These are phyloP conservation scores for Trypanosoma scelopori DNA, from an alignment of 208 protist genomes.

Conservation along the genomic window DNA sequence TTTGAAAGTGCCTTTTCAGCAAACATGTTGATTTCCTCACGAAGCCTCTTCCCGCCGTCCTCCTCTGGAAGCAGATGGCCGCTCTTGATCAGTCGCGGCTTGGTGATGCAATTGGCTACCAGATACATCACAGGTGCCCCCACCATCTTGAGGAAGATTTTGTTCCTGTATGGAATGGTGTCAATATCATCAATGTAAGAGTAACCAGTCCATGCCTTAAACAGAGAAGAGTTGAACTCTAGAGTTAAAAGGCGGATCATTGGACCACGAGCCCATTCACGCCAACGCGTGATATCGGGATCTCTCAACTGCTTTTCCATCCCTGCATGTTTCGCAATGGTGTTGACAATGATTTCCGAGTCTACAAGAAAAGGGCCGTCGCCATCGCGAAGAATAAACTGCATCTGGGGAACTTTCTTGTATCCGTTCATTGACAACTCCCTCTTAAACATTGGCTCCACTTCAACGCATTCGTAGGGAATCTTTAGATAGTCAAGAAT, in stretches of 20 bases:
- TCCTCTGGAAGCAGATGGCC: conserved; percentile 63
- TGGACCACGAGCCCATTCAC: conserved; percentile 75
- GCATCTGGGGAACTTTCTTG: conserved; percentile 91
- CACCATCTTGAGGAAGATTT: conserved; percentile 88
- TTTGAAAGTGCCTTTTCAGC: conserved; percentile 57
- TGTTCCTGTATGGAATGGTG: conserved; percentile 85
- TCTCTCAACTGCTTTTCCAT: conserved; percentile 61
- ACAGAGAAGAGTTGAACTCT: conserved; percentile 79
- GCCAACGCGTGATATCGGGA: conserved; percentile 71
- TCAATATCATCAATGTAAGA: conserved; percentile 89
- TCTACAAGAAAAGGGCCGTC: conserved; percentile 75
- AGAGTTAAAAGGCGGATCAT: conserved; percentile 84
- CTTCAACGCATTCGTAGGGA: conserved; percentile 77
- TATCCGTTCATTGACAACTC: conserved; percentile 70
- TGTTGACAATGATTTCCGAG: conserved; percentile 80
- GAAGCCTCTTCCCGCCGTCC: conserved; percentile 51
- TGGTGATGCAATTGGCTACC: conserved; percentile 70
- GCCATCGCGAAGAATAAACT: conserved; percentile 54
- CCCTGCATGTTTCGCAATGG: conserved; percentile 59
- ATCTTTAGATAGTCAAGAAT: conserved; percentile 85
- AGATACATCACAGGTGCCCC: conserved; percentile 91
- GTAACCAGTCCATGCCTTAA: conserved; percentile 77
- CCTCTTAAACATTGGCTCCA: conserved; percentile 90
- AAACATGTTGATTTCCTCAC: conserved; percentile 74
- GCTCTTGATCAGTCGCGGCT: conserved; percentile 66